These are phyloP conservation scores for Berberis vulgaris DNA, from an alignment of 164 flowering plant species.

Conservation along the genomic window DNA sequence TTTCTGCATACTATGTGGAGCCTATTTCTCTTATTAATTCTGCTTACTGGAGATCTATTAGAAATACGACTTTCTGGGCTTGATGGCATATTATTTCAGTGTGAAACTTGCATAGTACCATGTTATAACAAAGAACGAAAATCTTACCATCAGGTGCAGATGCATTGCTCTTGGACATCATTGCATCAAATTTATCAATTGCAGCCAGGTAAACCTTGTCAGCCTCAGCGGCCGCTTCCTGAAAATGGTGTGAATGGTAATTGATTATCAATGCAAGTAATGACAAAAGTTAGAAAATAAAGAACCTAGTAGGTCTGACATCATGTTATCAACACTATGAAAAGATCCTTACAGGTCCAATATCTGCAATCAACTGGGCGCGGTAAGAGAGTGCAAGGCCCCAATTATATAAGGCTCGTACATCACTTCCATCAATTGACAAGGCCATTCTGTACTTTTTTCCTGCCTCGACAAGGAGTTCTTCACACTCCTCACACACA, in stretches of 20 bases:
- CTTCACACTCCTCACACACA: constrained; percentile 92
- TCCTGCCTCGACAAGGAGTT: constrained; percentile 85
- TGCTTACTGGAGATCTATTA: too few relatives aligned
- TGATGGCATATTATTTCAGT: too few relatives aligned
- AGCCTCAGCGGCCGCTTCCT: constrained; percentile 89
- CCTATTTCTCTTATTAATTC: too few relatives aligned
- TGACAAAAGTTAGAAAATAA: neutral
- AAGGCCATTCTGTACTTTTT: constrained; percentile 69
- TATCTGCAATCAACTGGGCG: constrained; percentile 86
- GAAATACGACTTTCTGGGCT: too few relatives aligned
- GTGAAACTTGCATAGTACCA: too few relatives aligned
- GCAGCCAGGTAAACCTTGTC: constrained; percentile 88
- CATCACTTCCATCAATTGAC: constrained; percentile 76
- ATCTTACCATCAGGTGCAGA: constrained; percentile 81
- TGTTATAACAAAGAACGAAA: neutral
- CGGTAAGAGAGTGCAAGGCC: constrained; percentile 92
- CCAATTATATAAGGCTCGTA: constrained; percentile 86
- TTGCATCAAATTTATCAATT: constrained; percentile 90
- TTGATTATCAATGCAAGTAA: neutral
- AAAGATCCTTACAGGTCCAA: constrained; percentile 71
- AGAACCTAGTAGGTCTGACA: neutral
- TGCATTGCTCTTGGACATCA: constrained; percentile 71
- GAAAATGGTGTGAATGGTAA: constrained; percentile 14
- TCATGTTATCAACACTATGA: neutral
- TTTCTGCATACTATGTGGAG: too few relatives aligned